Evolutionary conservation across 257 asterid species (phyloP), one percentile per base, ranked within the genome.

Genomic region (Thymus mandschuricus): DNA sequence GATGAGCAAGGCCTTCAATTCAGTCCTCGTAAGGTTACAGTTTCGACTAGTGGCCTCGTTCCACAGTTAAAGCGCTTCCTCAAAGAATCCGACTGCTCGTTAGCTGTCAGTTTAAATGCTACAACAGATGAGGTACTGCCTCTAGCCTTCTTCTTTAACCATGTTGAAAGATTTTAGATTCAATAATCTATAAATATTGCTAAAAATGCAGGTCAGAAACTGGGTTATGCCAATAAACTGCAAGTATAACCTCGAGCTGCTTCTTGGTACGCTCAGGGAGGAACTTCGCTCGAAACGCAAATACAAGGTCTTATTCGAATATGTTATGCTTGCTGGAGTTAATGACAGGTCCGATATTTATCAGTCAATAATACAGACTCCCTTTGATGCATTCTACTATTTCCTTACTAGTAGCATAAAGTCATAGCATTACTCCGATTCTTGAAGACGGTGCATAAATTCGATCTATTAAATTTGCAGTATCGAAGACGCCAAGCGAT

Each of bases 171-270:
- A 12, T 41, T 49, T 56, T 61, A 70, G 43, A 55, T 46, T 64
- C 51, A 28, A 54, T 0, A 51, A 41, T 56, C 68, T 66, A 55
- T 68, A 54, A 63, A 64, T 61, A n/a, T 52, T 13, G 11, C 54
- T 46, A 29, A 44, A 44, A 60, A 48, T 74, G 76, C 91, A 95
- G 99, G 93, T 91, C 75, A 86, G 99, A 81, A 88, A 88, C 75
- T 95, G 99, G 99, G 84, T 95, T 74, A 95, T 91, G 99, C 99
- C 99, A 10, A 89, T 95, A 76, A 95, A 95, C 78, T 98, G 97
- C 78, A 95, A 92, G 81, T 95, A 89, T 79, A 86, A 95, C 83
- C 86, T 95, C 72, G 85, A 49, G 66, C 64, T 89, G 84, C 98
- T 95, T 66, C 98, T 95, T 64, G 92, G 86, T 59, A 89, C 95